phyloP scores from a whole-genome alignment of 2,329 filamentous ascomycete species.

The Gnomoniopsis smithogilvyi region DNA sequence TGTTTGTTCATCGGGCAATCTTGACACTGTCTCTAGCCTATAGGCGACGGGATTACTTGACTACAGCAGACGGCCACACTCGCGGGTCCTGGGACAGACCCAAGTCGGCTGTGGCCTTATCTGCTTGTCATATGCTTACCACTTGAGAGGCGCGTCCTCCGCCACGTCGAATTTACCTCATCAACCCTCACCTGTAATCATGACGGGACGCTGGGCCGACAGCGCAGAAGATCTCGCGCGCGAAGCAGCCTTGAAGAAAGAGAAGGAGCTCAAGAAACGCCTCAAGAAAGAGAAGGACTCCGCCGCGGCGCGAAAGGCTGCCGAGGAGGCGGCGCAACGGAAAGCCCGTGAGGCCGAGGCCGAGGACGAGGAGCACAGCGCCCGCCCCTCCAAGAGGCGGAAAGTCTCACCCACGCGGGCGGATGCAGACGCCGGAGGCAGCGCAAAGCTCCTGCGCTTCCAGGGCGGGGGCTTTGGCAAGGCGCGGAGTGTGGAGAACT shows the following conservation, averaged over 20 bases:
- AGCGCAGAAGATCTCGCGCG: constrained; percentile 76
- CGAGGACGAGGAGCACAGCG: constrained; percentile 29
- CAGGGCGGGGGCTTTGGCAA: constrained; percentile 63
- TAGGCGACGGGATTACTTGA: background rate
- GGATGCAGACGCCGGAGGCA: constrained; percentile 23
- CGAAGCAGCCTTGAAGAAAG: constrained; percentile 68
- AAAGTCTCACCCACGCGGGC: constrained; percentile 49
- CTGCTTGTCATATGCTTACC: background rate
- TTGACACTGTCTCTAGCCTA: too few species aligned
- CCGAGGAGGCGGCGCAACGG: constrained; percentile 38
- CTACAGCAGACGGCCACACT: background rate
- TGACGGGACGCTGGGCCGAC: constrained; percentile 79
- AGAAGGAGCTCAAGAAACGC: constrained; percentile 88
- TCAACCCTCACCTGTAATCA: constrained; percentile 27
- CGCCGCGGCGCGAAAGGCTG: constrained; percentile 56
- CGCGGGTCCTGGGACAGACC: background rate
- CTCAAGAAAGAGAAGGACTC: constrained; percentile 69
- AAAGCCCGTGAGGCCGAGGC: constrained; percentile 32
- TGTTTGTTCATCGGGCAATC: too few species aligned
- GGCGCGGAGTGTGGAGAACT: constrained; percentile 78
- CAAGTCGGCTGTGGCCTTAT: background rate
- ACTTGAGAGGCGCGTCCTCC: background rate
- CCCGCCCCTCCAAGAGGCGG: constrained; percentile 59
- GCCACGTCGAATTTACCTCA: background rate
- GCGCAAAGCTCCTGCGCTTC: constrained; percentile 66